Percentiles rank a stretch among this genome's conserved stretches.
phyloP scores from a whole-genome alignment of 495 filamentous ascomycete species.

The Penicillium verhagenii region DNA sequence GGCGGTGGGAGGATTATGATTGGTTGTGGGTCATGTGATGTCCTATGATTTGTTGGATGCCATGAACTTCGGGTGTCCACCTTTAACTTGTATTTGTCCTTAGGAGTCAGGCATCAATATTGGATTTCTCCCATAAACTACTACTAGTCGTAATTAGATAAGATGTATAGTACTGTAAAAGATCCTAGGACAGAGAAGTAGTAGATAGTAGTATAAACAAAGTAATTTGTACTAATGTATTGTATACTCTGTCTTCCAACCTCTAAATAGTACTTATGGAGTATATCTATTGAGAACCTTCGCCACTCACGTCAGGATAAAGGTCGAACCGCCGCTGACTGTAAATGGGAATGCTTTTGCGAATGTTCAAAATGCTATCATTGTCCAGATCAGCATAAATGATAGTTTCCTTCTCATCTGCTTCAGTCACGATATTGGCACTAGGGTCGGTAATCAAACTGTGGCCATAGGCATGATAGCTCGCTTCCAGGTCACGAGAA shows the following conservation, averaged over 20 bases:
- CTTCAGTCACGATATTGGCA: constrained; percentile 71
- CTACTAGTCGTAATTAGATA: too few relatives aligned
- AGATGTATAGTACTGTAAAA: too few relatives aligned
- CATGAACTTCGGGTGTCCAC: constrained; percentile 9
- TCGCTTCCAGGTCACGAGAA: constrained; percentile 71
- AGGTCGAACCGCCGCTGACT: constrained; percentile 91
- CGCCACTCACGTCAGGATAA: constrained; percentile 79
- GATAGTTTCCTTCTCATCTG: constrained; percentile 72
- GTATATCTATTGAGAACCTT: constrained; percentile 13
- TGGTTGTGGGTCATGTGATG: constrained; percentile 7
- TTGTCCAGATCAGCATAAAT: constrained; percentile 72
- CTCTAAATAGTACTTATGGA: neutral
- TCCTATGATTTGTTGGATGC: neutral
- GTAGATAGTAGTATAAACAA: too few relatives aligned
- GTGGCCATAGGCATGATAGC: constrained; percentile 91
- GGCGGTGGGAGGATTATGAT: constrained; percentile 10
- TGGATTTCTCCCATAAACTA: too few relatives aligned
- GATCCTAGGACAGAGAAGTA: too few relatives aligned
- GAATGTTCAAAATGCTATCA: constrained; percentile 69
- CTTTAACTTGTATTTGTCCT: neutral
- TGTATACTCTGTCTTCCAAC: neutral
- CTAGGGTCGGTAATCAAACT: constrained; percentile 88
- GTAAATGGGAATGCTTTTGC: constrained; percentile 81
- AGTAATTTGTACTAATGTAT: neutral
- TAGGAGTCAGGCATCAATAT: neutral